These are phyloP conservation scores for Globisporangium cystogenes DNA, from an alignment of 352 stramenopile species.

Conservation along the genomic window DNA sequence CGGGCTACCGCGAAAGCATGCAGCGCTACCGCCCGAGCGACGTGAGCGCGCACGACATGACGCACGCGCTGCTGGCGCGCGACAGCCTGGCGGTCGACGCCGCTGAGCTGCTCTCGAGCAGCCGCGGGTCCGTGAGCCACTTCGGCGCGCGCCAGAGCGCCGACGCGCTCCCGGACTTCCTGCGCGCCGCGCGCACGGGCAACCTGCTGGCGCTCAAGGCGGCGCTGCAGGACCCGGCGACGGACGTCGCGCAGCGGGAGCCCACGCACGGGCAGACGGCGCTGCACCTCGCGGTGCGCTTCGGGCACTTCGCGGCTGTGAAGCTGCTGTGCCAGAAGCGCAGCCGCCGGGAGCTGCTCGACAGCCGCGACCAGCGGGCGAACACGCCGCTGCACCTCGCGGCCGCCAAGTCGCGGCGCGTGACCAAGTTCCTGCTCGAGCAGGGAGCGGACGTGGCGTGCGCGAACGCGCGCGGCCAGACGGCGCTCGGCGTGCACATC, in stretches of 20 bases:
- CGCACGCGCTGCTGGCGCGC: constrained; percentile 34
- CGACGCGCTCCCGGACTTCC: constrained; percentile 49
- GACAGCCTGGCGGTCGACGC: constrained; percentile 42
- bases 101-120: constrained; percentile 16
- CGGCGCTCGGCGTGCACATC: constrained; percentile 68
- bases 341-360: constrained; percentile 49
- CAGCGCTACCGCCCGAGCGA: constrained; percentile 69
- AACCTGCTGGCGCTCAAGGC: constrained; percentile 54
- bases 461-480: constrained; percentile 71
- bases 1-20: constrained; percentile 39
- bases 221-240: constrained; percentile 51
- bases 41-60: constrained; percentile 41
- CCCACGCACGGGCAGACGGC: constrained; percentile 68
- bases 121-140: constrained; percentile 34
- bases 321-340: constrained; percentile 62
- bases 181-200: constrained; percentile 58
- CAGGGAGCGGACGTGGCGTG: constrained; percentile 52
- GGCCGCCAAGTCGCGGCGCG: constrained; percentile 70
- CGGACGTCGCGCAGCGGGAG: constrained; percentile 58
- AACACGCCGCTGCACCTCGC: constrained; percentile 81
- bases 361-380: constrained; percentile 59
- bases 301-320: constrained; percentile 69
- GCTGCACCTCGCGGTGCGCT: constrained; percentile 74
- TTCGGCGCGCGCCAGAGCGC: constrained; percentile 48
- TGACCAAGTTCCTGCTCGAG: constrained; percentile 82